A percentile compares a stretch with the other conserved stretches of the same genome.
These are phyloP conservation scores for Candida patagonica DNA, from an alignment of 805 yeast genomes.

Conservation along the genomic window DNA sequence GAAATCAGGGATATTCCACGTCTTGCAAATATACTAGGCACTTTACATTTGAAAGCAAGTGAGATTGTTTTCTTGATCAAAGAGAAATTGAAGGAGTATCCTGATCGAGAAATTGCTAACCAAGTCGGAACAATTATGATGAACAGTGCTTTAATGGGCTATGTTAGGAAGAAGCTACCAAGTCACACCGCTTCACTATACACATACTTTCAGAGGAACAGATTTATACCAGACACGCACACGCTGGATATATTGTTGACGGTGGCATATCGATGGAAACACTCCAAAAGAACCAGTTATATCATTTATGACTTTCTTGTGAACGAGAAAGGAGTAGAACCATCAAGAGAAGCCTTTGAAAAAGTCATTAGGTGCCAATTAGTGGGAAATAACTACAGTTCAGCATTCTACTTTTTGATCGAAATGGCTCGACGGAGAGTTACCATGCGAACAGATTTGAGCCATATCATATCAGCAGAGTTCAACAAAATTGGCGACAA, in stretches of 20 bases:
- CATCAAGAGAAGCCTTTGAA: constrained; percentile 19
- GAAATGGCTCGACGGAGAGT: constrained; percentile 20
- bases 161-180: neutral
- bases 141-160: neutral
- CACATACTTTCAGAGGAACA: neutral
- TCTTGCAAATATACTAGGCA: neutral
- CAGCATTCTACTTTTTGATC: constrained; percentile 16
- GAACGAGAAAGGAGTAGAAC: constrained; percentile 5
- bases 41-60: neutral
- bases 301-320: constrained; percentile 20
- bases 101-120: neutral
- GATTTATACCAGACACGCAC: constrained; percentile 7
- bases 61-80: neutral
- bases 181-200: neutral
- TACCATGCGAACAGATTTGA: constrained; percentile 8
- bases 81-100: too few species aligned
- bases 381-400: constrained; percentile 15
- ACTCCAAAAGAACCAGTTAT: constrained; percentile 21
- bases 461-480: constrained; percentile 3
- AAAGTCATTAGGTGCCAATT: constrained; percentile 20
- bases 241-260: constrained; percentile 13
- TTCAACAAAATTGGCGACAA: constrained; percentile 8
- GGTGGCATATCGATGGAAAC: constrained; percentile 22
- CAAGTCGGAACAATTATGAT: neutral
- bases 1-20: neutral